Evolutionary conservation across 2,329 filamentous ascomycete species (phyloP).

Genomic region (Camillea tinctor): DNA sequence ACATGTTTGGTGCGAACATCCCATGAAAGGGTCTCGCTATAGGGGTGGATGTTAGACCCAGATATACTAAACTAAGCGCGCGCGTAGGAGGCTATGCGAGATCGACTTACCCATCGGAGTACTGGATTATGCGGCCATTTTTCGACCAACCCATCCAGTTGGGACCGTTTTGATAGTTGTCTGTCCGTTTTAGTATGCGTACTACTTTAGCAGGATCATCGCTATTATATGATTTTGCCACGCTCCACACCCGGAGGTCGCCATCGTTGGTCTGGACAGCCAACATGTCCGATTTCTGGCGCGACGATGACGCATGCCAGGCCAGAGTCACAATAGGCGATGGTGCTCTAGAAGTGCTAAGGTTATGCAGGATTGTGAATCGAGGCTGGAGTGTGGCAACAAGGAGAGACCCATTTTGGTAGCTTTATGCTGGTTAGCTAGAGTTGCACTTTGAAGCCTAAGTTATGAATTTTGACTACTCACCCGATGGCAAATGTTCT

Average conservation of each 20-base stretch:
- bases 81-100: constrained; percentile 36
- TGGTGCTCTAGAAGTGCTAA: constrained; percentile 79
- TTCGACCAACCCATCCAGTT: constrained; percentile 99
- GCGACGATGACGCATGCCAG: constrained; percentile 95
- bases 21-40: constrained; percentile 87
- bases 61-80: constrained; percentile 47
- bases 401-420: constrained; percentile 90
- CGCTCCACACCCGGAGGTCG: constrained; percentile 93
- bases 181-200: constrained; percentile 76
- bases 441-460: constrained; percentile 7
- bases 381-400: constrained; percentile 86
- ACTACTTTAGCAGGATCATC: constrained; percentile 84
- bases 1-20: constrained; percentile 98
- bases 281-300: constrained; percentile 97
- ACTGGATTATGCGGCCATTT: constrained; percentile 93
- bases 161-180: constrained; percentile 69
- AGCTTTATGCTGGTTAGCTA: constrained; percentile 51
- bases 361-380: constrained; percentile 90
- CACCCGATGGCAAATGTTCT: constrained; percentile 96
- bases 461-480: constrained; percentile 24
- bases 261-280: constrained; percentile 90
- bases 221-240: constrained; percentile 73
- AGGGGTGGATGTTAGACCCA: constrained; percentile 29
- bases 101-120: constrained; percentile 75
- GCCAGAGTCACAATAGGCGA: constrained; percentile 84